Percentiles rank a stretch among this genome's conserved stretches.
These are phyloP conservation scores for Colletotrichum lupini DNA, from an alignment of 2,329 filamentous ascomycete species.

Conservation along the genomic window DNA sequence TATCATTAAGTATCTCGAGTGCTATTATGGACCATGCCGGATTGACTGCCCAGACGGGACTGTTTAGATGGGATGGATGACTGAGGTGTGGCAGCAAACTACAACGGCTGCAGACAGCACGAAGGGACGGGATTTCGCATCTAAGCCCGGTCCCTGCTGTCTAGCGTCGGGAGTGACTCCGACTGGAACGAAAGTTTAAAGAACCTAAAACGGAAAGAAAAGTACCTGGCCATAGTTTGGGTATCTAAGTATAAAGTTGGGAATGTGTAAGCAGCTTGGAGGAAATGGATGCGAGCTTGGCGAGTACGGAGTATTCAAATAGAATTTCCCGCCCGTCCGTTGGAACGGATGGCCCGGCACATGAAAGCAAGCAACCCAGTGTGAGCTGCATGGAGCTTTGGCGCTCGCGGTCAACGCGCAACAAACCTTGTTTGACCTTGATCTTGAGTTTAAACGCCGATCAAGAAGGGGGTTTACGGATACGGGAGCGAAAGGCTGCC, in stretches of 20 bases:
- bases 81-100: neutral
- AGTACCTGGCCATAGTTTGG: neutral
- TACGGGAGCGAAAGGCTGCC: neutral
- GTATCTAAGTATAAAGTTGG: neutral
- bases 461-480: neutral
- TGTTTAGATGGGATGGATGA: neutral
- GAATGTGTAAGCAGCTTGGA: neutral
- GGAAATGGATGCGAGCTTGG: neutral
- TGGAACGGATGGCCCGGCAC: neutral
- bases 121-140: neutral
- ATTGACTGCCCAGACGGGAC: neutral
- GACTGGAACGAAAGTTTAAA: neutral
- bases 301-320: neutral
- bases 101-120: neutral
- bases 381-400: neutral
- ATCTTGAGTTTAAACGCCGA: neutral
- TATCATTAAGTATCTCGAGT: neutral
- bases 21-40: neutral
- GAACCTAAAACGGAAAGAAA: neutral
- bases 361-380: neutral
- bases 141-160: neutral
- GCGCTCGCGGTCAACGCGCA: neutral
- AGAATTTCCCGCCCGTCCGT: slow-evolving; percentile 2
- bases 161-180: neutral
- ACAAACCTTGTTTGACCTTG: slow-evolving; percentile 1